A percentile compares a stretch with the other conserved stretches of the same genome.
These are phyloP conservation scores for Orbilia oligospora DNA, from an alignment of 2,329 filamentous ascomycete genomes.

Conservation along the genomic window DNA sequence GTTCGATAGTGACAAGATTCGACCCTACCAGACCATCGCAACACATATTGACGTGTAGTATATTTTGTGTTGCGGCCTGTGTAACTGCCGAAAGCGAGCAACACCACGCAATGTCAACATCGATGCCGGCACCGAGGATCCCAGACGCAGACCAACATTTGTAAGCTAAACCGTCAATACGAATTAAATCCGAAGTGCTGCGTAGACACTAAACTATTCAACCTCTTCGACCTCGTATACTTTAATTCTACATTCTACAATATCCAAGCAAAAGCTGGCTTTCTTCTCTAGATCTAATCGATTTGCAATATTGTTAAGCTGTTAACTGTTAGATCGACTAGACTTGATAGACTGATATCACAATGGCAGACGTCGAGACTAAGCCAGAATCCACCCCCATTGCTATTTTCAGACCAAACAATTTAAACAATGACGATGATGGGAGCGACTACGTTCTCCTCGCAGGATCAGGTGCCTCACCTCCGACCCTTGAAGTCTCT, in stretches of 20 bases:
- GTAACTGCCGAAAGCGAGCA: constrained; percentile 52
- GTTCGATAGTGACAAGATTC: not conserved
- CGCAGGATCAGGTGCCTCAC: constrained; percentile 36
- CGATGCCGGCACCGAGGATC: constrained; percentile 10
- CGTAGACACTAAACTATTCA: not conserved
- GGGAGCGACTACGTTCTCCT: constrained; percentile 44
- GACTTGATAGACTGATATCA: constrained; percentile 15
- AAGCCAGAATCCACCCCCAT: constrained; percentile 41
- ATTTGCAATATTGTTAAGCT: not conserved
- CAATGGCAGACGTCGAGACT: constrained; percentile 38
- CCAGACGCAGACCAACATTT: constrained; percentile 28
- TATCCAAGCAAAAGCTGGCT: not conserved
- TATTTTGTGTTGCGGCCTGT: constrained; percentile 50
- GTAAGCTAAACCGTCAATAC: constrained; percentile 20
- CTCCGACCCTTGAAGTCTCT: constrained; percentile 50
- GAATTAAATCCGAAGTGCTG: not conserved
- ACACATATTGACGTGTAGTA: constrained; percentile 29
- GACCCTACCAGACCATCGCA: not conserved
- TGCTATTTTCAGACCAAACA: constrained; percentile 46
- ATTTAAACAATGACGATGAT: constrained; percentile 26
- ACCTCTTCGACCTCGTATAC: not conserved
- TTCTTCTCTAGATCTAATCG: constrained; percentile 1
- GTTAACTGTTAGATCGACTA: not conserved
- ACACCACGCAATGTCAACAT: constrained; percentile 10
- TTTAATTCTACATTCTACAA: not conserved